phyloP scores from a whole-genome alignment of 768 basidiomycete species.

The Polyporus arcularius region DNA sequence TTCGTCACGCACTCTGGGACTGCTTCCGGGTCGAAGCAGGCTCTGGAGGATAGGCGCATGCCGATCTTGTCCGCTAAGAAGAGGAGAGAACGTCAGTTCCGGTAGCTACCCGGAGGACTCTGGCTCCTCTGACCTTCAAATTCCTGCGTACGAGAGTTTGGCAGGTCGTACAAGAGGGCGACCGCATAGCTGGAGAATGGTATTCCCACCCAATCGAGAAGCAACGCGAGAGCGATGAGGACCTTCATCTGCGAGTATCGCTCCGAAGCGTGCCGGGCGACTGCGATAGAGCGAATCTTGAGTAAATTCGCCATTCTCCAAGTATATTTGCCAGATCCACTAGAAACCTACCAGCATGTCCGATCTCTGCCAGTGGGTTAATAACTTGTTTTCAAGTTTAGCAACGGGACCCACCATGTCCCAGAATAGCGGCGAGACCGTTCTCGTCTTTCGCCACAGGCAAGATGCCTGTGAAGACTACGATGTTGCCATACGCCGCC shows the following conservation, averaged over 20 bases:
- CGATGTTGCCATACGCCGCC: constrained; percentile 73
- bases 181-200: constrained; percentile 51
- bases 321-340: constrained; percentile 26
- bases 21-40: constrained; percentile 84
- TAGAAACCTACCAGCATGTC: constrained; percentile 59
- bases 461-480: constrained; percentile 89
- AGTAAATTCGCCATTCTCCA: background rate
- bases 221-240: constrained; percentile 39
- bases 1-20: constrained; percentile 59
- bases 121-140: constrained; percentile 59
- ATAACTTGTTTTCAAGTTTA: background rate
- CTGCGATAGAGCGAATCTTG: background rate
- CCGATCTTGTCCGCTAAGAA: constrained; percentile 82
- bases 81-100: background rate
- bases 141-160: constrained; percentile 83
- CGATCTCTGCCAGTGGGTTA: constrained; percentile 57
- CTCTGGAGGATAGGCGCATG: constrained; percentile 72
- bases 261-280: constrained; percentile 50
- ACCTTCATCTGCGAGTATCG: constrained; percentile 45
- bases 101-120: background rate
- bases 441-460: constrained; percentile 76
- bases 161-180: constrained; percentile 63
- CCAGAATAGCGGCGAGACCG: constrained; percentile 80
- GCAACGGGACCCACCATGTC: constrained; percentile 61
- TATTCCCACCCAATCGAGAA: constrained; percentile 54